phyloP scores from a whole-genome alignment of 2,329 filamentous ascomycete species.

The Alternaria ethzedia region DNA sequence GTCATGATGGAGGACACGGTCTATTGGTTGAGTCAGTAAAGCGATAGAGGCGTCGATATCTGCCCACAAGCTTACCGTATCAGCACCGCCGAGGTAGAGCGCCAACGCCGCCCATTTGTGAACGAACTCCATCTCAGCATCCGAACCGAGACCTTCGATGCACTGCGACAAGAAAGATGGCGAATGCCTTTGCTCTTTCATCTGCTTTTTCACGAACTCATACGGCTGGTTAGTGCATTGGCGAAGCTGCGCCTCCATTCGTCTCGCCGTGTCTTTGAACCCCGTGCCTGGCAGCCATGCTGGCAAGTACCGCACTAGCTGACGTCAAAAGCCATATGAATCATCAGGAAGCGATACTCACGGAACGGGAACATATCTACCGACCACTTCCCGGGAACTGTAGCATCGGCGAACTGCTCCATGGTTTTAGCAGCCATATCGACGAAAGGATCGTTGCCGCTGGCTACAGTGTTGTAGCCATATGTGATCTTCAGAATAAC shows the following conservation, averaged over 20 bases:
- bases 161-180: constrained; percentile 51
- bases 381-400: constrained; percentile 52
- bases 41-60: background rate
- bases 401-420: constrained; percentile 49
- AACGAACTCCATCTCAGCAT: constrained; percentile 40
- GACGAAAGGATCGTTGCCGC: constrained; percentile 53
- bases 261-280: constrained; percentile 18
- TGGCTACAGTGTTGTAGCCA: constrained; percentile 54
- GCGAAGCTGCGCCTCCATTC: constrained; percentile 33
- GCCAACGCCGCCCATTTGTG: constrained; percentile 53
- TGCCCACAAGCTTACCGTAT: constrained; percentile 39
- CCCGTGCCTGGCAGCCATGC: constrained; percentile 55
- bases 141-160: constrained; percentile 40
- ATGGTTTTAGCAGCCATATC: constrained; percentile 51
- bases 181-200: constrained; percentile 35
- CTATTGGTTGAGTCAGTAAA: constrained; percentile 11
- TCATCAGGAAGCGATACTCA: constrained; percentile 18
- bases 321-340: background rate
- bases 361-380: constrained; percentile 56
- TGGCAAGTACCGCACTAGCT: constrained; percentile 49
- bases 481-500: constrained; percentile 39
- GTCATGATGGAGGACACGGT: constrained; percentile 50
- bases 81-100: constrained; percentile 53
- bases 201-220: constrained; percentile 52
- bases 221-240: constrained; percentile 51